Base-by-base conservation (phyloP, 2,329 filamentous ascomycete species). In the Cercospora canescens region DNA sequence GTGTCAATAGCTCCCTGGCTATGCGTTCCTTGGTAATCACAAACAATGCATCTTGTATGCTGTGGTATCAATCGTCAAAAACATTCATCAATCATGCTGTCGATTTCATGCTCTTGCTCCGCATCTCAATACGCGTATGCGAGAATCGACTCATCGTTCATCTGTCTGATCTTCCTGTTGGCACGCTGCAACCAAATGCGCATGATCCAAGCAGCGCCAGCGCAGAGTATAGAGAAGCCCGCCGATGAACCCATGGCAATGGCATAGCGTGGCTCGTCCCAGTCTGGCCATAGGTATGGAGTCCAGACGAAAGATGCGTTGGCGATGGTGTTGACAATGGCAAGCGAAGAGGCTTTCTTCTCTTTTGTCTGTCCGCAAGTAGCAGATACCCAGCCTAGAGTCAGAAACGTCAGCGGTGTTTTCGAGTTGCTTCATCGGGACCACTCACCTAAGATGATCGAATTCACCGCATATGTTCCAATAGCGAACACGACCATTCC, bases 291-390 rank as follows among this genome's bases (percentile, higher is more conserved):
- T 3, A 85, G 74, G 67, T 84, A 84, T 37, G 82, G 81, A n/a
- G 82, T 82, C 70, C 83, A 85, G 52, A 85, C 81, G 70, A 83
- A 84, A 2, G 79, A 80, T 14, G 82, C 81, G 69, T 82, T 82
- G 26, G 80, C 81, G 26, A 81, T 79, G 1, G 82, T 82, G 26
- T 83, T 85, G 5, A 83, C 83, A 73, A 85, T 82, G 11, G 81
- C 81, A 8, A 84, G 72, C 1, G 82, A 79, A 16, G 79, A 79
- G 0, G 82, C 82, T 71, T 83, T 83, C 76, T 84, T 84, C 69
- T 84, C 82, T 60, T 81, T 81, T 0, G 81, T 84, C 65, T 84
- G 83, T 0, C 79, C 80, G 3, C 82, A 77, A 0, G 81, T 82
- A 0, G 78, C 78, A 0, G 77, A 77, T 0, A 80, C 80, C 82